Base-by-base conservation (phyloP, 805 yeast genomes). In the Nakazawaea laoshanensis region DNA sequence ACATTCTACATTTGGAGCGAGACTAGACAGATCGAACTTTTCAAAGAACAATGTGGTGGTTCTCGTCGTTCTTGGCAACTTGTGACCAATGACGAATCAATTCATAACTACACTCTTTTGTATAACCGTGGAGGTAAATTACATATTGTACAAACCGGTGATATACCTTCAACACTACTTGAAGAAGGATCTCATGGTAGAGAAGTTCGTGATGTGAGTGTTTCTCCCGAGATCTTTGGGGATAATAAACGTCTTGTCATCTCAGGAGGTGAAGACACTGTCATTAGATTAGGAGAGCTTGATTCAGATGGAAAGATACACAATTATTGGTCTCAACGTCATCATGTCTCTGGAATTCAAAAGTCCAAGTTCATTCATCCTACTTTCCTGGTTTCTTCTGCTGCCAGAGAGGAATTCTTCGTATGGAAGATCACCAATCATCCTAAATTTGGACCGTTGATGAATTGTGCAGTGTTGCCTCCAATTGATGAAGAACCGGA, bases 321-420 rank as follows among this genome's bases (percentile, higher is more conserved):
- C 7, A 65, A 63, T 23, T 56, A 54, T 20, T 75, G 85, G 79
- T 66, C 81, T 3, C 65, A 78, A 49, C 71, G 89, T 51, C 72
- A 74, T 36, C 98, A 92, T 52, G 80, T 86, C 4, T 85, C 96
- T 2, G 97, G 97, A 1, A 55, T 92, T 29, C 97, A 89, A 52
- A 68, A 73, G 15, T 66, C 83, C 11, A 74, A 72, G 37, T 72
- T 84, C 35, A 60, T 87, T 24, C 69, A 66, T 42, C 12, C 25
- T 17, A 15, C 49, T 21, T 56, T 59, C 44, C 41, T 78, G 43
- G 52, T 72, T 39, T 41, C 77, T 6, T 70, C 84, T 2, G 82
- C 88, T 15, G 94, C 95, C 0, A 72, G 92, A 48, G 98, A 92
- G 52, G 98, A 92, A 55, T 68, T 92, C 28, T 70, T 70, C 41